A percentile compares a stretch with the other conserved stretches of the same genome.
Conservation (phyloP, 805 yeast species). For the Grigorovia humatica region DNA sequence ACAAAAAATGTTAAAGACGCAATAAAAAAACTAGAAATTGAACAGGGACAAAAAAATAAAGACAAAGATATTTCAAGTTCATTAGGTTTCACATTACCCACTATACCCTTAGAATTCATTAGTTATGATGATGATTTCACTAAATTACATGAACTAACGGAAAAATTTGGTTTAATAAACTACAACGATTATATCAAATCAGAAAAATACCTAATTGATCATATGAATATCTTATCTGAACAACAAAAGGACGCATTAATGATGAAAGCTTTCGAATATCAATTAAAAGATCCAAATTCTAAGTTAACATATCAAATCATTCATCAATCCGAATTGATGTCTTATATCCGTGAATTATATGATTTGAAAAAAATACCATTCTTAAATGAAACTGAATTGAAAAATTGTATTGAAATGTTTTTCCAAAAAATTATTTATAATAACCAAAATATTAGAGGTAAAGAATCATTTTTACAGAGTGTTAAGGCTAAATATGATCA, state of each 20-base stretch:
- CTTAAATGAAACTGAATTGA: conserved; percentile 26
- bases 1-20: conserved; percentile 4
- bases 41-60: neutral
- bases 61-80: neutral
- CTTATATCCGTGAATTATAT: conserved; percentile 45
- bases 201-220: conserved; percentile 43
- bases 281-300: conserved; percentile 39
- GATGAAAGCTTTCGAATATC: conserved; percentile 85
- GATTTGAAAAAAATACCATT: conserved; percentile 28
- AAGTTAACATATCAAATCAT: conserved; percentile 54
- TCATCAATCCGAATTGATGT: conserved; percentile 69
- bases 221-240: conserved; percentile 62
- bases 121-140: conserved; percentile 37
- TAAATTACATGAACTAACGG: conserved; percentile 52
- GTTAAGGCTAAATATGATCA: conserved; percentile 67
- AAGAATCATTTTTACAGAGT: conserved; percentile 59
- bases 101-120: conserved; percentile 16
- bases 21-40: conserved; percentile 4
- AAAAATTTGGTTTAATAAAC: conserved; percentile 50
- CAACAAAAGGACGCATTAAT: conserved; percentile 85
- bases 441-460: conserved; percentile 43
- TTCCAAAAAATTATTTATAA: conserved; percentile 45
- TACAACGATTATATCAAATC: conserved; percentile 38
- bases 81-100: neutral
- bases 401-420: conserved; percentile 50